Percentiles rank a stretch among this genome's conserved stretches.
These are phyloP conservation scores for Golubevia sp. DNA, from an alignment of 1,284 basidiomycete genomes.

Conservation along the genomic window DNA sequence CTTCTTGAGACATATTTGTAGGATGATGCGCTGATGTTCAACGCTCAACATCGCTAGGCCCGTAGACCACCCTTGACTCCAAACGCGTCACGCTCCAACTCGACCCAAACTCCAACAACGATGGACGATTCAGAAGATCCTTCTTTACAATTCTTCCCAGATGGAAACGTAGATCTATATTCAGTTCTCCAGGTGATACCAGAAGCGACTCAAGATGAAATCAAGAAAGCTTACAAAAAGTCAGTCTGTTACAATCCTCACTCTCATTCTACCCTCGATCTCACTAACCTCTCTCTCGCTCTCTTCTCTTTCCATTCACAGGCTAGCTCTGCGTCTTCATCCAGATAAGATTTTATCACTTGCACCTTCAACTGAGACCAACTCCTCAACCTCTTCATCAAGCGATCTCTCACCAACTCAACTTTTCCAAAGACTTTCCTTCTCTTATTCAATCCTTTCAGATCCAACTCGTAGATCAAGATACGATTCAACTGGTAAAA, in stretches of 20 bases:
- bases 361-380: slow-evolving; percentile 1
- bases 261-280: background rate
- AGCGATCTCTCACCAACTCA: slow-evolving; percentile 10
- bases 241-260: slow-evolving; percentile 12
- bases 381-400: background rate
- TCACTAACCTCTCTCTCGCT: too few relatives aligned
- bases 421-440: slow-evolving; percentile 56
- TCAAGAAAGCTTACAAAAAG: slow-evolving; percentile 54
- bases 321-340: slow-evolving; percentile 53
- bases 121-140: slow-evolving; percentile 47
- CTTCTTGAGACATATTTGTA: too few relatives aligned
- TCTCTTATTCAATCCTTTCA: slow-evolving; percentile 57
- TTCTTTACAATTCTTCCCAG: slow-evolving; percentile 49
- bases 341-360: slow-evolving; percentile 54
- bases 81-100: too few relatives aligned
- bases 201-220: slow-evolving; percentile 32
- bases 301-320: slow-evolving; percentile 10
- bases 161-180: slow-evolving; percentile 55
- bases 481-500: slow-evolving; percentile 55
- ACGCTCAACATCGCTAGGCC: too few relatives aligned
- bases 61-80: too few relatives aligned
- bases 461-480: slow-evolving; percentile 35
- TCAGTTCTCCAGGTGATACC: slow-evolving; percentile 38
- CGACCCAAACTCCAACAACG: background rate
- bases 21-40: too few relatives aligned